Evolutionary conservation across 2,329 filamentous ascomycete species (phyloP), one percentile per base, ranked within the genome.

Genomic region (Colletotrichum shisoi): DNA sequence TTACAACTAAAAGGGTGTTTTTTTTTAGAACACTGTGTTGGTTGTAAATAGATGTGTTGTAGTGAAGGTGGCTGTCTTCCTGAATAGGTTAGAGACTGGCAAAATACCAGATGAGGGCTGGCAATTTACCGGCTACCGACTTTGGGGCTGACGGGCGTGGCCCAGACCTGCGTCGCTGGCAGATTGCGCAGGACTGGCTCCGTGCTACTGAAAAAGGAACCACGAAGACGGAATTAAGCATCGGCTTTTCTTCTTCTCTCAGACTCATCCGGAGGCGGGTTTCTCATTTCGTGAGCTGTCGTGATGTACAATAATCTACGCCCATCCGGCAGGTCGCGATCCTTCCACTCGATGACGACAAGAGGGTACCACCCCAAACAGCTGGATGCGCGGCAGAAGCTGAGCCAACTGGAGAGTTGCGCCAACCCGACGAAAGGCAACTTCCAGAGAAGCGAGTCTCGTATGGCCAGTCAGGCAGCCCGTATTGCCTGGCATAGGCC

Each of bases 181-280:
- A 54, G 40, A 44, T 42, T 62, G 59, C 53, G 61, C 53, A 51
- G 44, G 52, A 63, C 11, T 34, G 37, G 2, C 19, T 52, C 11
- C 17, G 17, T 48, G 37, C 39, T 34, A 45, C 39, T 40, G 17
- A 24, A 52, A 59, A 44, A 44, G 17, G 57, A 52, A 61, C 34
- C 3, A n/a, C 19, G 27, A 37, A 21, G 19, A 24, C 39, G 27
- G 27, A 37, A 27, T 19, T 17, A 3, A 46, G 2, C 27, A 42
- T 34, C 57, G 39, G 34, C 42, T 17, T 65, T 65, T 56, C 42
- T 65, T 51, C 51, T 62, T 62, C 31, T 9, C 31, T 9, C 8
- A 34, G 2, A 34, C 49, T 9, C 15, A 15, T 52, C 15, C 17
- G 51, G 45, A 52, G n/a, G 1, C 40, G 52, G 49, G 34, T 49